Evolutionary conservation across 2,329 filamentous ascomycete species (phyloP), one percentile per base, ranked within the genome.

Genomic region (Trichoderma breve): DNA sequence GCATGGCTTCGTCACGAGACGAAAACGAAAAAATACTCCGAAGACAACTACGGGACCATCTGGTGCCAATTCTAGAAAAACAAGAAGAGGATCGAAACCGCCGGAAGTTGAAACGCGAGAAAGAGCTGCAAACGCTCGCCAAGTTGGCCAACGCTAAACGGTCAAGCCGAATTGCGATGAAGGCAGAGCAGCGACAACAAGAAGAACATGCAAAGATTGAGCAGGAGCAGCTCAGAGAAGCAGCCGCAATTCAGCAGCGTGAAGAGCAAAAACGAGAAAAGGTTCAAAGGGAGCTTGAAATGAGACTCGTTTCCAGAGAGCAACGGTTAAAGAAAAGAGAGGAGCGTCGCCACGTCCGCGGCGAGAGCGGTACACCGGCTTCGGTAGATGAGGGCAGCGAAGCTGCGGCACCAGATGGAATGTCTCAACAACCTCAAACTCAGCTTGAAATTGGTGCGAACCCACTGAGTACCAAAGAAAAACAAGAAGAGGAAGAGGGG

Each of bases 131-230:
- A 67, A 94, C 90, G 75, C 82, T 97, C 75, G 91, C 95, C 76
- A 95, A 96, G 79, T 88, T 98, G 83, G 94, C 94, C n/a, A 93
- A 92, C 71, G 95, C 96, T 4, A 99, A 99, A 83, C 87, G 96
- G 74, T 99, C 96, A 1, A 97, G 93, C 77, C 90, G 96, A 74
- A 89, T 99, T 75, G 95, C 95, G 21, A 88, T 88, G 74, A 97
- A 94, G 79, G 84, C 90, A 39, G 94, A 98, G 79, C 91, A 90
- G 74, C 92, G 94, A 77, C 91, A 89, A 76, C 86, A 92, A 73
- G 90, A 95, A 61, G 90, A 93, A 73, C 88, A 92, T 75, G 87
- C 86, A 21, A 89, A 86, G 11, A 92, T 95, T 78, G 92, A 91
- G 60, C 90, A 93, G 76, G 88, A 78, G 26, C 77, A 76, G 15